A percentile compares a stretch with the other conserved stretches of the same genome.
Evolutionary conservation across 2,329 filamentous ascomycete species (phyloP).

Genomic region (Aspergillus quadrilineatus): DNA sequence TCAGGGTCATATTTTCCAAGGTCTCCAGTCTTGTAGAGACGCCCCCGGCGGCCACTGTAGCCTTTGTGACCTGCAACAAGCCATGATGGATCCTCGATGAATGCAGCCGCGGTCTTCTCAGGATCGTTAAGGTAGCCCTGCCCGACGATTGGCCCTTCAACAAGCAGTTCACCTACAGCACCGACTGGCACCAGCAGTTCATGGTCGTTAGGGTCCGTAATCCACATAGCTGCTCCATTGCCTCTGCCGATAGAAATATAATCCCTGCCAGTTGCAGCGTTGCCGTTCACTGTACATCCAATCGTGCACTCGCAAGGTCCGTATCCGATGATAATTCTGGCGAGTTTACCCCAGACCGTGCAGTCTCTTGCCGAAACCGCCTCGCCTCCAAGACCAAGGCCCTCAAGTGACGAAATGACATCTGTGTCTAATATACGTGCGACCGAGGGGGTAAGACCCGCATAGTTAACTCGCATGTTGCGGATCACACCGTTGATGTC

Average conservation of each 20-base stretch:
- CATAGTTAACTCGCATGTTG: constrained; percentile 53
- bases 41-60: constrained; percentile 29
- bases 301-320: constrained; percentile 46
- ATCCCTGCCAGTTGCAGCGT: constrained; percentile 33
- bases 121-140: constrained; percentile 47
- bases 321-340: constrained; percentile 48
- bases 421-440: constrained; percentile 47
- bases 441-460: constrained; percentile 61
- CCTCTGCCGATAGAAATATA: constrained; percentile 42
- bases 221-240: constrained; percentile 40
- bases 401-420: constrained; percentile 43
- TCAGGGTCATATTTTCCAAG: constrained; percentile 40
- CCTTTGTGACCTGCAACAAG: constrained; percentile 28
- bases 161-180: constrained; percentile 48
- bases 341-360: constrained; percentile 42
- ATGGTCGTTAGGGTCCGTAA: constrained; percentile 41
- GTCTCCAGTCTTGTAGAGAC: constrained; percentile 45
- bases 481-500: constrained; percentile 53
- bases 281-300: constrained; percentile 41
- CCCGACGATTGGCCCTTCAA: constrained; percentile 50
- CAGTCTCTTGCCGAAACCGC: constrained; percentile 43
- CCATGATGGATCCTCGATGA: constrained; percentile 42
- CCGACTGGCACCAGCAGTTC: constrained; percentile 43
- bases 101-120: constrained; percentile 36
- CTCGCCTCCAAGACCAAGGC: constrained; percentile 47